Evolutionary conservation across 2,329 filamentous ascomycete genomes (phyloP), one percentile per base, ranked within the genome.

Genomic region (Triangularia verruculosa): DNA sequence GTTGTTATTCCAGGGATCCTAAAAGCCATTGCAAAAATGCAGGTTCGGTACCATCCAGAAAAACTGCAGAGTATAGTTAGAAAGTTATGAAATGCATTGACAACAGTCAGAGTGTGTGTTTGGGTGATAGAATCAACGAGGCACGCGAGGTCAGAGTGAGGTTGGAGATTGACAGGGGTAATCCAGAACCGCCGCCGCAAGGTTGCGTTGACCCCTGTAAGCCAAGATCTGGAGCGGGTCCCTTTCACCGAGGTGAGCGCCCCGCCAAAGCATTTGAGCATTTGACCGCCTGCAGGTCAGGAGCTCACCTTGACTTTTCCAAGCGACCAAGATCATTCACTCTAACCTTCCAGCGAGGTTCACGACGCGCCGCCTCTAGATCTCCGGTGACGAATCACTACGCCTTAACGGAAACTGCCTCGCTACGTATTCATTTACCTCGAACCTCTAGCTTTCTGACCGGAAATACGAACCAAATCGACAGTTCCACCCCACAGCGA

Each of bases 11-110:
- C 28, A 58, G 34, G 56, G 56, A 43, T 43, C 56, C 56, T 58
- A 58, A 43, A 39, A n/a, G 15, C 58, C 20, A n/a, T 56, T 25
- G 7, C 15, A 39, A 61, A 25, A 20, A 47, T 22, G 25, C 61
- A 62, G 61, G 59, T 27, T 54, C 13, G 27, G 34, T 30, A 57
- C 53, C 54, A 39, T 51, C 53, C 56, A 61, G 34, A 51, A 20
- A n/a, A 22, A 60, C 39, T 39, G 43, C 58, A 55, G 57, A 54
- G 57, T 13, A 62, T 53, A 56, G n/a, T 30, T 65, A 58, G 57
- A 28, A 54, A 47, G 9, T 17, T 47, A 47, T 53, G 4, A 52
- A 51, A 15, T 51, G 39, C 34, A 59, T 51, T 51, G 24, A 3
- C 22, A 22, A 47, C 30, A 13, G 25, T 32, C 3, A 39, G 17